phyloP scores from a whole-genome alignment of 2,329 filamentous ascomycete genomes.

The Xylariaceae sp. region DNA sequence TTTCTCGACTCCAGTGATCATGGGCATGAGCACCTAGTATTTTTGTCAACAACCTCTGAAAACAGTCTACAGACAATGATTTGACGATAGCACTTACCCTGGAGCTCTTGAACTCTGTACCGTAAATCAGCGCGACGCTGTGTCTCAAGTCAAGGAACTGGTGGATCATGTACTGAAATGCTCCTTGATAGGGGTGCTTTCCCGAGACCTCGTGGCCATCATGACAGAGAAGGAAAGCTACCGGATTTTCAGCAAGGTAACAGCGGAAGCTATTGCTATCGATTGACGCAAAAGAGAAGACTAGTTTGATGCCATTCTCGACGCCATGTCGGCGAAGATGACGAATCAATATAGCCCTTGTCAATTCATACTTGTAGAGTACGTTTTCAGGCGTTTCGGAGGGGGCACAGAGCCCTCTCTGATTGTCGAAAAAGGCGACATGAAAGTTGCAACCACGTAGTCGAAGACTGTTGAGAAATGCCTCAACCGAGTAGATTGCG shows the following conservation, averaged over 20 bases:
- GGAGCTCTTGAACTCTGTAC: slow-evolving; percentile 20
- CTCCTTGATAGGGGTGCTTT: not conserved
- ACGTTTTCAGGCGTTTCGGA: slow-evolving; percentile 29
- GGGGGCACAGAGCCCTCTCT: slow-evolving; percentile 55
- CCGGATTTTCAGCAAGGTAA: slow-evolving; percentile 51
- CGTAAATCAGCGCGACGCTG: slow-evolving; percentile 16
- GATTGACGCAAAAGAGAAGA: slow-evolving; percentile 42
- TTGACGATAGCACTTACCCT: slow-evolving; percentile 11
- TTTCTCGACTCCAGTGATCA: slow-evolving; percentile 7
- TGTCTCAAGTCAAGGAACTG: slow-evolving; percentile 13
- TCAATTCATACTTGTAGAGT: slow-evolving; percentile 54
- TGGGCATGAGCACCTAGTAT: slow-evolving; percentile 12
- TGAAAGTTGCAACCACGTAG: slow-evolving; percentile 67
- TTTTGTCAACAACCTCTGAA: not conserved
- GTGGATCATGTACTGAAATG: slow-evolving; percentile 19
- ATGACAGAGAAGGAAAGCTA: slow-evolving; percentile 67
- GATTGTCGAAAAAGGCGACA: slow-evolving; percentile 61
- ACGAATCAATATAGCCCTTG: slow-evolving; percentile 58
- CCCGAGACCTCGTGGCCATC: slow-evolving; percentile 45
- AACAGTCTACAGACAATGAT: not conserved
- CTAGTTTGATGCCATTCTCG: slow-evolving; percentile 37
- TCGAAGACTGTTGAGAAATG: slow-evolving; percentile 56
- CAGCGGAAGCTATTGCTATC: slow-evolving; percentile 47
- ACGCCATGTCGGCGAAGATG: slow-evolving; percentile 45
- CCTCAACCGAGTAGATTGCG: slow-evolving; percentile 64